phyloP scores from a whole-genome alignment of 1,284 basidiomycete species.

The Heliocybe sulcata region DNA sequence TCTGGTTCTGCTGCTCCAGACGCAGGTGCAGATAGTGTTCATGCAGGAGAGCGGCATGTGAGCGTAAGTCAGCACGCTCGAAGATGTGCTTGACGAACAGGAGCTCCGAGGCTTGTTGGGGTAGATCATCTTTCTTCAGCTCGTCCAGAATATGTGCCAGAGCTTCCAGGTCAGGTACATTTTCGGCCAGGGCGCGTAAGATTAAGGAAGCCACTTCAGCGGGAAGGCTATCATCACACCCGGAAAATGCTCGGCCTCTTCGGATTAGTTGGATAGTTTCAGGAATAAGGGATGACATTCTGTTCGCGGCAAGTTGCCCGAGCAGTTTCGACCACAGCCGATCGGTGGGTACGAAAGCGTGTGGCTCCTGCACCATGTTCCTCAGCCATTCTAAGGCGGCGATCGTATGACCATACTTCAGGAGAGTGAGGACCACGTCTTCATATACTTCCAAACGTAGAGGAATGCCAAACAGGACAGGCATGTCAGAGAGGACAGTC shows the following conservation, averaged over 20 bases:
- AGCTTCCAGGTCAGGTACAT: neutral
- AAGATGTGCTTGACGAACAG: neutral
- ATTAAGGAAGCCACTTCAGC: neutral
- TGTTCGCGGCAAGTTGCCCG: neutral
- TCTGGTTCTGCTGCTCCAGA: neutral
- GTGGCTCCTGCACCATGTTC: neutral
- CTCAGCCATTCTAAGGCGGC: neutral
- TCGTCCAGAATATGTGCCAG: neutral
- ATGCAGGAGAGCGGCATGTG: neutral
- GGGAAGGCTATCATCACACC: neutral
- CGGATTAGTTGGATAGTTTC: neutral
- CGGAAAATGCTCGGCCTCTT: neutral
- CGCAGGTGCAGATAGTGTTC: neutral
- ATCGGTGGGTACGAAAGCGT: neutral
- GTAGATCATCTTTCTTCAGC: neutral
- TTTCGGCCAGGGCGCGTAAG: neutral
- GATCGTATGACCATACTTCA: neutral
- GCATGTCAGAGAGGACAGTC: slow-evolving; percentile 39
- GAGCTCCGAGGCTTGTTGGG: neutral
- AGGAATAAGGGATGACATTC: neutral
- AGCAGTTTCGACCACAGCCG: neutral
- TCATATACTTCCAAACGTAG: slow-evolving; percentile 35
- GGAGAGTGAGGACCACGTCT: slow-evolving; percentile 7
- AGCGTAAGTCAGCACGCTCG: neutral
- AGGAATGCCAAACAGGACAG: slow-evolving; percentile 32